phyloP scores from a whole-genome alignment of 2,329 filamentous ascomycete genomes.

The Claviceps sp. region DNA sequence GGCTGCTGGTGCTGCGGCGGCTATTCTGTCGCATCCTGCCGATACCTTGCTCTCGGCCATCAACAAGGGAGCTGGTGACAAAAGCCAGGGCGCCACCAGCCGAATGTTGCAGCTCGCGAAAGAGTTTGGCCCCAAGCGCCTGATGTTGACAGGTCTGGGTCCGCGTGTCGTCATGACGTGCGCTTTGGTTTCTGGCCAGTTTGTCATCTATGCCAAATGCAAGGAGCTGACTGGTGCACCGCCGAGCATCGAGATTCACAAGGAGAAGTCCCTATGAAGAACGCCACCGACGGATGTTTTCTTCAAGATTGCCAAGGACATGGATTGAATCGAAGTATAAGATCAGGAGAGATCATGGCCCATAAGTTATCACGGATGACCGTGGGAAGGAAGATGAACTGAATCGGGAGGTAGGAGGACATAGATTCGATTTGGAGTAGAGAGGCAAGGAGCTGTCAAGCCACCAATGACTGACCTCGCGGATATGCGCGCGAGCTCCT shows the following conservation, averaged over 20 bases:
- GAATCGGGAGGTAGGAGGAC: no score
- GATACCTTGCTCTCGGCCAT: slow-evolving; percentile 48
- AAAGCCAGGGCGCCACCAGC: slow-evolving; percentile 31
- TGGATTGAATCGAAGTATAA: no score
- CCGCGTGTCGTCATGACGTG: slow-evolving; percentile 41
- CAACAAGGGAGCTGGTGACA: slow-evolving; percentile 40
- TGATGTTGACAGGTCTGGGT: slow-evolving; percentile 34
- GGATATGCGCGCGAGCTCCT: no score
- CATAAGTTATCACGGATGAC: no score
- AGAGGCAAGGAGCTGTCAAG: no score
- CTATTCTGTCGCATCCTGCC: slow-evolving; percentile 78
- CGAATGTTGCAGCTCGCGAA: slow-evolving; percentile 38
- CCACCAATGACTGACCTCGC: no score
- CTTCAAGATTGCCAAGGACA: no score
- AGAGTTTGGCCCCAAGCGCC: slow-evolving; percentile 35
- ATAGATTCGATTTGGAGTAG: no score
- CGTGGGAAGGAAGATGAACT: no score
- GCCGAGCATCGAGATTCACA: slow-evolving; percentile 39
- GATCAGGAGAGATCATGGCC: no score
- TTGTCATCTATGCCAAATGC: slow-evolving; percentile 42
- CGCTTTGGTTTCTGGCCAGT: slow-evolving; percentile 37
- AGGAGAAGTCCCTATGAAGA: slow-evolving; percentile 23
- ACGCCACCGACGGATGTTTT: neutral
- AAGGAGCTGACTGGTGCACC: slow-evolving; percentile 39
- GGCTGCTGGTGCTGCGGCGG: slow-evolving; percentile 77